A percentile compares a stretch with the other conserved stretches of the same genome.
phyloP scores from a whole-genome alignment of 192 early-diverging fungal genomes.

The Rhizophagus prolifer region DNA sequence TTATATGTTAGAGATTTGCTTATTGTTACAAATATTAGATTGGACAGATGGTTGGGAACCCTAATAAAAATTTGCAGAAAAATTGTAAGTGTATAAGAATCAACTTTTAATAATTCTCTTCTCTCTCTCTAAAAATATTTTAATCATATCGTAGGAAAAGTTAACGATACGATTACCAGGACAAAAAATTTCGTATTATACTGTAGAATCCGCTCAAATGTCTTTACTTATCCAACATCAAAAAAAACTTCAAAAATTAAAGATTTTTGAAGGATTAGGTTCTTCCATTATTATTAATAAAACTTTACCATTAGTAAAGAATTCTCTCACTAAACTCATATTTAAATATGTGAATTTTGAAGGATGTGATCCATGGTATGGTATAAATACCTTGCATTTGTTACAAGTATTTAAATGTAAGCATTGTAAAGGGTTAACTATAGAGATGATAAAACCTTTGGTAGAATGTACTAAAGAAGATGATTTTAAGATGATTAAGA shows the following conservation, averaged over 20 bases:
- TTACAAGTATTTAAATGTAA: neutral
- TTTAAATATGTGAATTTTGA: neutral
- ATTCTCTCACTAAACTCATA: neutral
- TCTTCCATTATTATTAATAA: neutral
- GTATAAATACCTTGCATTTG: neutral
- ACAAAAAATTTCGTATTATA: neutral
- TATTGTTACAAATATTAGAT: neutral
- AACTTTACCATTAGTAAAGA: neutral
- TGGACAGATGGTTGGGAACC: neutral
- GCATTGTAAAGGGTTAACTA: neutral
- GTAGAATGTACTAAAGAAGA: neutral
- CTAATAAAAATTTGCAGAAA: neutral
- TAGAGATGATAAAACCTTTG: neutral
- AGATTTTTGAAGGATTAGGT: neutral
- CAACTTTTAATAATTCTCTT: no score
- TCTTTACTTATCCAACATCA: neutral
- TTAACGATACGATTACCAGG: neutral
- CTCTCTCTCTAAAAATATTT: neutral
- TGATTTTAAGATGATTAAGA: neutral
- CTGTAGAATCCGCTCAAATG: neutral
- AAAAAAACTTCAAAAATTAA: neutral
- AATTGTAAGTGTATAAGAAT: neutral
- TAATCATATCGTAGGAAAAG: neutral
- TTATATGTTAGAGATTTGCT: neutral
- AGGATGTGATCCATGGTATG: neutral